Conservation (phyloP, 371 early-diverging fungal species). For the Rhizopus sp. region DNA sequence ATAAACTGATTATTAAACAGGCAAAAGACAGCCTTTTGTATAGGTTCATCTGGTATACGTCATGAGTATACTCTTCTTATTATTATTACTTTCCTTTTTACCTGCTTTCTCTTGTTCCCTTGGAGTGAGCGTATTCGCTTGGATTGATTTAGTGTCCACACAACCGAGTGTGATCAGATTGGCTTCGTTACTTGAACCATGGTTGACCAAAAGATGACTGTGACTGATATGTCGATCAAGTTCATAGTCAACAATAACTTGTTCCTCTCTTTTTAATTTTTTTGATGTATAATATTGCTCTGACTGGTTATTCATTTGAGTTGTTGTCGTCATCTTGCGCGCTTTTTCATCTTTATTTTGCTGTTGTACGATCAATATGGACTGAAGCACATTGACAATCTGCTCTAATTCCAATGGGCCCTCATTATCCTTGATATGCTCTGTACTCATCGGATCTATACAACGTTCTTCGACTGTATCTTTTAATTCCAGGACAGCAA, state of each 20-base stretch:
- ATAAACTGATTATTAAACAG: conserved; percentile 49
- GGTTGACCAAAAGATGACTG: no score
- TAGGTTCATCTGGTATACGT: conserved; percentile 25
- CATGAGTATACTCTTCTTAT: neutral
- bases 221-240: conserved; percentile 2
- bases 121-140: conserved; percentile 46
- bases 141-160: conserved; percentile 14
- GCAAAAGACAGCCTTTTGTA: conserved; percentile 28
- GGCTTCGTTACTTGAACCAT: neutral
- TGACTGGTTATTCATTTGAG: neutral
- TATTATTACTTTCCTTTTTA: conserved; percentile 11
- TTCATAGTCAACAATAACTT: neutral
- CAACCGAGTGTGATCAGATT: conserved; percentile 15
- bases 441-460: neutral
- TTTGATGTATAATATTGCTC: neutral
- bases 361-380: neutral
- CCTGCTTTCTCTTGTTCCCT: conserved; percentile 57
- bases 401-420: neutral
- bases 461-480: neutral
- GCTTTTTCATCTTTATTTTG: neutral
- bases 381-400: neutral
- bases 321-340: neutral
- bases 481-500: neutral
- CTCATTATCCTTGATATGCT: neutral
- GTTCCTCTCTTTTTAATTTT: conserved; percentile 3